Conservation (phyloP, 352 stramenopile species). For the Peronosclerospora sorghi region DNA sequence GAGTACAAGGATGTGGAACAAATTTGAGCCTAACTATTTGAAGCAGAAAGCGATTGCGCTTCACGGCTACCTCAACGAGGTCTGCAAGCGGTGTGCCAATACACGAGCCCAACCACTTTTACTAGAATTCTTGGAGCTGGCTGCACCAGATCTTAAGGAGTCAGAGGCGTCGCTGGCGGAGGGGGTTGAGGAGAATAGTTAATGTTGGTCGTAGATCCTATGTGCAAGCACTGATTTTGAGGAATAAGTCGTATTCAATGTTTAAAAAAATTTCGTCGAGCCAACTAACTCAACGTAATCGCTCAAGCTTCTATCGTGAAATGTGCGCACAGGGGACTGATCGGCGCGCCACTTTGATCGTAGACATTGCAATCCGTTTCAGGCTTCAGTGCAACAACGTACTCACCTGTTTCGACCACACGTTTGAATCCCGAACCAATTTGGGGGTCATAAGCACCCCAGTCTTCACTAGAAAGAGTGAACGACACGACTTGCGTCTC, state of each 20-base stretch:
- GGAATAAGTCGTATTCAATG: no score
- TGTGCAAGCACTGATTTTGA: no score
- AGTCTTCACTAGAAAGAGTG: constrained; percentile 29
- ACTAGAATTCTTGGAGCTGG: constrained; percentile 53
- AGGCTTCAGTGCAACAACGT: constrained; percentile 48
- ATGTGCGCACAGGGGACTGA: no score
- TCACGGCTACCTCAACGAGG: constrained; percentile 57
- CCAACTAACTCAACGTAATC: no score
- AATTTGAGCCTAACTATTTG: constrained; percentile 72
- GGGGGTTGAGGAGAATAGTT: constrained; percentile 2
- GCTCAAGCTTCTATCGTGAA: no score
- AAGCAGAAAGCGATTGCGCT: constrained; percentile 68
- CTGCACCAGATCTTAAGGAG: constrained; percentile 8
- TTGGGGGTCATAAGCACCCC: constrained; percentile 47
- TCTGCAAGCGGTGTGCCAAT: constrained; percentile 67
- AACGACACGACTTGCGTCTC: constrained; percentile 25
- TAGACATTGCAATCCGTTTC: constrained; percentile 62
- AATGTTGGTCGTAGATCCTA: neutral
- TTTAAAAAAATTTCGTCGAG: no score
- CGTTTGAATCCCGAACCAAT: constrained; percentile 44
- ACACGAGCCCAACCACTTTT: constrained; percentile 49
- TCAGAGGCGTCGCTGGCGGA: constrained; percentile 3
- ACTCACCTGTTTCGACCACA: constrained; percentile 48
- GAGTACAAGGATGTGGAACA: constrained; percentile 72
- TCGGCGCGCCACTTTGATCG: no score